These are phyloP conservation scores for Annona cherimola DNA, from an alignment of 164 flowering plant species.

Conservation along the genomic window DNA sequence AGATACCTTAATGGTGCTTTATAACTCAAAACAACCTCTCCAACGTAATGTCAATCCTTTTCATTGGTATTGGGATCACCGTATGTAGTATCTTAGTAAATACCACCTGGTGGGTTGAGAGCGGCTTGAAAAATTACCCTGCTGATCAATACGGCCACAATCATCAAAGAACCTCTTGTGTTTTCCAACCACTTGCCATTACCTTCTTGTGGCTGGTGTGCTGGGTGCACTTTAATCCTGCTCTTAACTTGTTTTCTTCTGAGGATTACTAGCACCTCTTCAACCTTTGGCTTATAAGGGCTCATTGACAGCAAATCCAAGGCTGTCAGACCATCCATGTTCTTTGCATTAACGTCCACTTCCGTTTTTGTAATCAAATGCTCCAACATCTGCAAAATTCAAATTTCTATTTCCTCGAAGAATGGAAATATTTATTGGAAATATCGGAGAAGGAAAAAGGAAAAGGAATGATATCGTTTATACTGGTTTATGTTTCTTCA, in stretches of 20 bases:
- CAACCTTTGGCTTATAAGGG: background rate
- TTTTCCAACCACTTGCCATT: background rate
- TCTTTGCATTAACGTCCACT: background rate
- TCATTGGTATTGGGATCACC: too few relatives aligned
- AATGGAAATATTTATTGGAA: too few relatives aligned
- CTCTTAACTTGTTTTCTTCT: background rate
- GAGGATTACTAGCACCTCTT: background rate
- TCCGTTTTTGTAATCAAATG: background rate
- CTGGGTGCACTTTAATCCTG: background rate
- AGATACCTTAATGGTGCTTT: background rate
- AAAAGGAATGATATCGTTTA: background rate
- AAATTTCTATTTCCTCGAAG: too few relatives aligned
- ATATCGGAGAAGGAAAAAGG: background rate
- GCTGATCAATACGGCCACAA: background rate
- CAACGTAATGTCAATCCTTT: background rate
- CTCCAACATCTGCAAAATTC: background rate
- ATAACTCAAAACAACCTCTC: background rate
- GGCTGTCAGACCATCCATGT: background rate
- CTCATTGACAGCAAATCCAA: background rate
- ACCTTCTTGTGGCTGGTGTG: background rate
- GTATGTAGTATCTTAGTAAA: background rate
- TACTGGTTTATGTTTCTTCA: background rate
- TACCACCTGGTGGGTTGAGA: background rate
- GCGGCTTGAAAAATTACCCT: slow-evolving; percentile 2
- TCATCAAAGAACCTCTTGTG: background rate